Base-by-base conservation (phyloP, 805 yeast species). In the Spathaspora girioi region DNA sequence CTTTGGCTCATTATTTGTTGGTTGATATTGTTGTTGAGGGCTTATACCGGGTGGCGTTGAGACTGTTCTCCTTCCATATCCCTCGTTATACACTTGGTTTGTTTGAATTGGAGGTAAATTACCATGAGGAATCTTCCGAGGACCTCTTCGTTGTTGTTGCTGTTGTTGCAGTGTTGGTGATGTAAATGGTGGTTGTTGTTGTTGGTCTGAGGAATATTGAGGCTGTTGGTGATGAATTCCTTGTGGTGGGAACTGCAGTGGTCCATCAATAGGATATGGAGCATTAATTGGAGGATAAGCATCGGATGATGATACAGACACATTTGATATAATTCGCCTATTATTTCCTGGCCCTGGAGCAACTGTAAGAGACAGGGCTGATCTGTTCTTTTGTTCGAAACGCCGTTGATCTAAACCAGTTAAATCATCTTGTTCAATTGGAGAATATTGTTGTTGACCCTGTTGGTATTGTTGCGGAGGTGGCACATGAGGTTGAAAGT, bases 1-100 rank as follows among this genome's bases (percentile, higher is more conserved):
- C 11, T 15, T 26, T 45, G 23, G 17, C 23, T 45, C 11, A 12
- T 47, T 29, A 19, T 56, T 59, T 4, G 26, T 23, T 23, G 26
- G 38, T 47, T 2, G 45, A 26, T 42, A 26, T 26, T 15, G 23
- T 27, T 14, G 45, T n/a, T 15, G 45, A 23, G 15, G 1, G 14
- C 10, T 44, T 17, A 61, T 57, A 19, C 63, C 53, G 7, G 49
- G 52, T 3, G 71, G 70, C 0, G 70, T 58, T 1, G 74, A 68
- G 7, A 63, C 71, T n/a, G 68, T 63, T 49, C 75, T 51, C 47
- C 69, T 56, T 0, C 57, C 53, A 17, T 52, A 54, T 49, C 32
- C 18, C 2, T 20, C 35, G 17, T 43, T 48, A 49, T 46, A 49
- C 31, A 46, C 54, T 47, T 49, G 59, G 45, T 58, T 57, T 17